A percentile compares a stretch with the other conserved stretches of the same genome.
Conservation (phyloP, 257 asterid species). For the Nemophila menziesii region DNA sequence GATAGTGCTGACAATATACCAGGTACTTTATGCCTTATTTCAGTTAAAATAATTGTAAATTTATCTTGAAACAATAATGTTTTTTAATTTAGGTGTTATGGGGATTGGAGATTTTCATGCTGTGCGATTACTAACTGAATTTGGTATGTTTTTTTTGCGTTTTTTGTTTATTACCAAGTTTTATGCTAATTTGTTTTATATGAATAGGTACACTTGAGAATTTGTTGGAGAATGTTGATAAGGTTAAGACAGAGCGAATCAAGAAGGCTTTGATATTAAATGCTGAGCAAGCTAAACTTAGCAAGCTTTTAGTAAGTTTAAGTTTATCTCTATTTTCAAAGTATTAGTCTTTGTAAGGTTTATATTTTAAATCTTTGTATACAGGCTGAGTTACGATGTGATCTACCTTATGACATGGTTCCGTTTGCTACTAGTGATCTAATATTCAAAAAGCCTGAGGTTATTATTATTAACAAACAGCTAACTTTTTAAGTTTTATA, state of each 20-base stretch:
- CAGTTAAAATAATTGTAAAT: no score
- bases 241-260: slow-evolving; percentile 65
- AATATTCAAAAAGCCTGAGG: slow-evolving; percentile 71
- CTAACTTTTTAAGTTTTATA: background rate
- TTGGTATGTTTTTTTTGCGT: slow-evolving; percentile 40
- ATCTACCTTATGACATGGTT: slow-evolving; percentile 92
- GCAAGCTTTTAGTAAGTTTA: slow-evolving; percentile 58
- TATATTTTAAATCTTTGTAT: slow-evolving; percentile 12
- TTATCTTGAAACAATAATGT: background rate
- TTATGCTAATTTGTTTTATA: slow-evolving; percentile 6
- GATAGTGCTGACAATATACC: slow-evolving; percentile 92
- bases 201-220: slow-evolving; percentile 75
- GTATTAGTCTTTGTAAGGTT: background rate
- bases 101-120: slow-evolving; percentile 94
- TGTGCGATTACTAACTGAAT: slow-evolving; percentile 63
- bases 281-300: slow-evolving; percentile 83
- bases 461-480: slow-evolving; percentile 4
- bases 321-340: background rate
- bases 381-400: slow-evolving; percentile 85
- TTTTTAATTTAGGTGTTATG: slow-evolving; percentile 60
- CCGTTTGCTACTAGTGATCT: slow-evolving; percentile 69
- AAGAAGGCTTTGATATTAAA: slow-evolving; percentile 60
- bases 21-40: slow-evolving; percentile 29
- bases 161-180: background rate
- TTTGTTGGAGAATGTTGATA: slow-evolving; percentile 62